Base-by-base conservation (phyloP, 2,329 filamentous ascomycete genomes). In the Onygenales sp. region DNA sequence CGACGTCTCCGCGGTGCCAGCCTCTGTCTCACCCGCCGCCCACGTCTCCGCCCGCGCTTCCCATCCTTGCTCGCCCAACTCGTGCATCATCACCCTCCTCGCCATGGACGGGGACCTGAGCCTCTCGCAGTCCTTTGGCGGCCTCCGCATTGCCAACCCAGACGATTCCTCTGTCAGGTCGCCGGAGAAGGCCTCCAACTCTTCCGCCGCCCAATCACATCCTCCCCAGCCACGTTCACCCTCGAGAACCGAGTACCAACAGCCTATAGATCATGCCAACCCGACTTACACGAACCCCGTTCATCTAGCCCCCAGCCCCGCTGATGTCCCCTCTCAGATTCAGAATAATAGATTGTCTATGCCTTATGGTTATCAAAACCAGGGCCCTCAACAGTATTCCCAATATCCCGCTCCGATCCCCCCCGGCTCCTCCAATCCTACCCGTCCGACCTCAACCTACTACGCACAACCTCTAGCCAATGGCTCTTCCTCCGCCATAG, bases 101-200 rank as follows among this genome's bases (percentile, higher is more conserved):
- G 67, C 70, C 59, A 96, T 96, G 90, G 88, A 90, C 75, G 88
- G 88, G 72, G 90, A 95, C 76, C 76, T 95, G 69, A 95, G 88
- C 73, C 83, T 97, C 61, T 93, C 90, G 67, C 87, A 91, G 75
- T 88, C 89, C 66, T 80, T 97, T 65, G 93, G 93, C 66, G 92
- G 92, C 65, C 78, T 98, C 71, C 88, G 92, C 70, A 97, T 98
- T 70, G 92, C 93, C 64, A 98, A 97, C 71, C 92, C 92, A 52
- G 91, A 96, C 74, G 84, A 93, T 73, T 79, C 81, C 56, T 75
- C 75, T 56, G 60, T 69, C 52, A 64, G 66, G 57, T 66, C 63
- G 45, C 64, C 67, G 32, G 66, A 71, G 53, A 67, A 67, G 56
- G 43, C 50, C 17, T 42, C 32, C 37, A 32, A 17, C 8, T 52